Evolutionary conservation across 305 asterid species (phyloP).

Genomic region (Fraxinus sp.): DNA sequence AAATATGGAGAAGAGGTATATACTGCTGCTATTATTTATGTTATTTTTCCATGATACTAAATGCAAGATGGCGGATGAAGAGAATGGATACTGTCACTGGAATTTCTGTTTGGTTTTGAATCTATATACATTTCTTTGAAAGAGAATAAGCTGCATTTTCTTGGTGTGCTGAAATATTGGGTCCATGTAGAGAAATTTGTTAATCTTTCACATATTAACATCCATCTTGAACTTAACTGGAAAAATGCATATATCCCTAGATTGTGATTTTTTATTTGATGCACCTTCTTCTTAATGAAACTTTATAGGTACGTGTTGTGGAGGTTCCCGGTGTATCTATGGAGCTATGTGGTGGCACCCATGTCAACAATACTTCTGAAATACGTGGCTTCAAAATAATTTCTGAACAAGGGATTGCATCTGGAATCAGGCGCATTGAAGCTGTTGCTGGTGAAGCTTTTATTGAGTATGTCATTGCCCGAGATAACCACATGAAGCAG

Average conservation of each 20-base stretch:
- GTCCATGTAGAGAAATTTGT: not conserved
- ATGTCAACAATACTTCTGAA: constrained; percentile 71
- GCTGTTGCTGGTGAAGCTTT: constrained; percentile 97
- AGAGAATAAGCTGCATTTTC: not conserved
- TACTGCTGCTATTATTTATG: constrained; percentile 2
- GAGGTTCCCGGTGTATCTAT: constrained; percentile 95
- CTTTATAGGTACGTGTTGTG: constrained; percentile 79
- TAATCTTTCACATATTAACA: not conserved
- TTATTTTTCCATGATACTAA: not conserved
- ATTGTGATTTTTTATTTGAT: not conserved
- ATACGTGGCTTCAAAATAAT: constrained; percentile 87
- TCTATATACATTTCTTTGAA: not conserved
- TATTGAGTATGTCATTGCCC: constrained; percentile 70
- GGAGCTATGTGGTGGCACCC: constrained; percentile 98
- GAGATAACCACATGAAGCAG: constrained; percentile 92
- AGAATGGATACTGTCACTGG: not conserved
- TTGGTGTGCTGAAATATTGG: not conserved
- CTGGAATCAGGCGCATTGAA: constrained; percentile 89
- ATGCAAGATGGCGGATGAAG: not conserved
- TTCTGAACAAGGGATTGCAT: constrained; percentile 85
- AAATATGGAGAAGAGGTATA: constrained; percentile 85
- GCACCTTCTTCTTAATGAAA: constrained; percentile 15
- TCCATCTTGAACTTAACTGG: not conserved
- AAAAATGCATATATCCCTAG: not conserved
- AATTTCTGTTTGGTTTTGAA: not conserved